Base-by-base conservation (phyloP, 352 stramenopile genomes). In the Pythium biforme region DNA sequence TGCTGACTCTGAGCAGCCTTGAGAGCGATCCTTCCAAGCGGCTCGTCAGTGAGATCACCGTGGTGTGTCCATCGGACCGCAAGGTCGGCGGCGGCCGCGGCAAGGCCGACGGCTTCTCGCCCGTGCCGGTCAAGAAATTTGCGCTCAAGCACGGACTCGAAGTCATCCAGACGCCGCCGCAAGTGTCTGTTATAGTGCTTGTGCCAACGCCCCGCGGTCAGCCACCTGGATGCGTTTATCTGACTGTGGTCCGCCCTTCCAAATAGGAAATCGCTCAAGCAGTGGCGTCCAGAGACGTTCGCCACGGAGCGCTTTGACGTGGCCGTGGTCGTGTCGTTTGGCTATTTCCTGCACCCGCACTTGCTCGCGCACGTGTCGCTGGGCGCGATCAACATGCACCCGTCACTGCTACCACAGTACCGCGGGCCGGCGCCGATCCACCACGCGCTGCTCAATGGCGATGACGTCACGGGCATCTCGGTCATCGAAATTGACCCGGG, bases 331-430 rank as follows among this genome's bases (percentile, higher is more conserved):
- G 87, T 95, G n/a, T 95, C 86, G 3, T 96, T 96, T 56, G 88
- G 88, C 10, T 94, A 94, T 73, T 59, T 74, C 47, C 46, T 91
- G 81, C 81, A 94, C 59, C 76, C 80, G 46, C 81, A 92, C 54
- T 77, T 96, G 75, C 72, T 95, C 11, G 70, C 68, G 15, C 75
- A 81, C 10, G 62, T 95, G 22, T 37, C 75, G 17, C 68, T 89
- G 41, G 86, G 88, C 7, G 86, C 87, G 23, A 89, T 96, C 61
- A 96, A 96, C 64, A 92, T 96, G 85, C 88, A 96, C 51, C 88
- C 88, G 37, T 95, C 86, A 27, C 63, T 96, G 20, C 57, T 96
- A 47, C 88, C 88, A 45, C 90, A 90, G 77, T 95, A 96, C 57
- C 85, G 88, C 12, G 88, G 88, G 0, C 83, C 88, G 20, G 86